phyloP scores from a whole-genome alignment of 2,329 filamentous ascomycete genomes.

The Apiospora malaysiana region DNA sequence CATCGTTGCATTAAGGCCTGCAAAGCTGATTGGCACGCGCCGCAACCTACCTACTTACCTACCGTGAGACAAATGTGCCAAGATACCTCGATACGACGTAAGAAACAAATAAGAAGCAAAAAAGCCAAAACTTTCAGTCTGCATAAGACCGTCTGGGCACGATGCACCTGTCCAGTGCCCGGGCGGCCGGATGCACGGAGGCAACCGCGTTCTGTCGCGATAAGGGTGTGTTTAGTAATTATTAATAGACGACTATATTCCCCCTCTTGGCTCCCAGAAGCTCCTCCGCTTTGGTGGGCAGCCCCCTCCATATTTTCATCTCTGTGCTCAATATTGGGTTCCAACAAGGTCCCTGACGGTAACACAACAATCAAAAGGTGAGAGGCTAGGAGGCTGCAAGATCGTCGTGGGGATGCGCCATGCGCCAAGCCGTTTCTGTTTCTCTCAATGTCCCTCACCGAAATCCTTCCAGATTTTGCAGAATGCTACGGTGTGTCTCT shows the following conservation, averaged over 20 bases:
- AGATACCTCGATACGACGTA: conserved; percentile 13
- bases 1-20: not conserved
- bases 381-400: conserved; percentile 7
- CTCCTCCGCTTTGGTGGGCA: not conserved
- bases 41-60: not conserved
- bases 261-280: not conserved
- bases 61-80: not conserved
- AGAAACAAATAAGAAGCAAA: not conserved
- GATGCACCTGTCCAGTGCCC: not conserved
- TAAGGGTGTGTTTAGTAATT: conserved; percentile 18
- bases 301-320: not conserved
- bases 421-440: conserved; percentile 16
- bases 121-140: not conserved
- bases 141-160: not conserved
- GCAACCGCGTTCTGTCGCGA: conserved; percentile 6
- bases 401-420: conserved; percentile 13
- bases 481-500: conserved; percentile 3
- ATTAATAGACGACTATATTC: conserved; percentile 11
- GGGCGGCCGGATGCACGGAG: conserved; percentile 14
- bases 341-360: not conserved
- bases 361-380: not conserved
- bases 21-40: conserved; percentile 15
- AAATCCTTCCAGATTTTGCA: not conserved
- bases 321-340: not conserved
- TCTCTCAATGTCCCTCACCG: not conserved